A percentile compares a stretch with the other conserved stretches of the same genome.
Evolutionary conservation across 192 early-diverging fungal genomes (phyloP).

Genomic region (Coemansia sp.): DNA sequence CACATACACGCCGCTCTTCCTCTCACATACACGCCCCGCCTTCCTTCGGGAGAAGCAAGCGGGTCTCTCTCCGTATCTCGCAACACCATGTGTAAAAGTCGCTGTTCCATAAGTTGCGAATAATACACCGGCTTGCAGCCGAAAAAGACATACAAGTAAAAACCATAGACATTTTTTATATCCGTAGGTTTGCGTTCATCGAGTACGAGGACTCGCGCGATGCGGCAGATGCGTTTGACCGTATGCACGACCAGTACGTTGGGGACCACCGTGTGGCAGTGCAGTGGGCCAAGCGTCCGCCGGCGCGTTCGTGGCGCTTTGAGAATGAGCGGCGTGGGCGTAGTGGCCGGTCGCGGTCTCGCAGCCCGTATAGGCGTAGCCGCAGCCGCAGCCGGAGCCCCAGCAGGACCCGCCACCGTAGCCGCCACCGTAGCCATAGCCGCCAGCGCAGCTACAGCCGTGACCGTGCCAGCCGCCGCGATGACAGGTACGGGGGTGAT

Average conservation of each 20-base stretch:
- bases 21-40: too few species aligned
- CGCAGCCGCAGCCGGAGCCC: conserved; percentile 3
- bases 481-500: conserved; percentile 1
- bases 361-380: conserved; percentile 12
- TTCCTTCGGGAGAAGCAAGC: too few species aligned
- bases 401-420: conserved; percentile 8
- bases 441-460: conserved; percentile 7
- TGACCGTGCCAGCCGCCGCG: conserved; percentile 2
- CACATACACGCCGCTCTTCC: too few species aligned
- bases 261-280: conserved; percentile 76
- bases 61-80: too few species aligned
- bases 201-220: conserved; percentile 91
- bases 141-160: too few species aligned
- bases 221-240: conserved; percentile 87
- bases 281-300: conserved; percentile 89
- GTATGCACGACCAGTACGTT: conserved; percentile 79
- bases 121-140: too few species aligned
- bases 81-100: too few species aligned
- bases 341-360: conserved; percentile 42
- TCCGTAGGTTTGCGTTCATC: conserved; percentile 93
- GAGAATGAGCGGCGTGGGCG: conserved; percentile 44
- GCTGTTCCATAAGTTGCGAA: too few species aligned
- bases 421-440: conserved; percentile 1
- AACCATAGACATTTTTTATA: not conserved
- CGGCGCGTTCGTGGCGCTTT: conserved; percentile 73